Conservation (phyloP, 2,329 filamentous ascomycete species). For the Hypoxylon sp. region DNA sequence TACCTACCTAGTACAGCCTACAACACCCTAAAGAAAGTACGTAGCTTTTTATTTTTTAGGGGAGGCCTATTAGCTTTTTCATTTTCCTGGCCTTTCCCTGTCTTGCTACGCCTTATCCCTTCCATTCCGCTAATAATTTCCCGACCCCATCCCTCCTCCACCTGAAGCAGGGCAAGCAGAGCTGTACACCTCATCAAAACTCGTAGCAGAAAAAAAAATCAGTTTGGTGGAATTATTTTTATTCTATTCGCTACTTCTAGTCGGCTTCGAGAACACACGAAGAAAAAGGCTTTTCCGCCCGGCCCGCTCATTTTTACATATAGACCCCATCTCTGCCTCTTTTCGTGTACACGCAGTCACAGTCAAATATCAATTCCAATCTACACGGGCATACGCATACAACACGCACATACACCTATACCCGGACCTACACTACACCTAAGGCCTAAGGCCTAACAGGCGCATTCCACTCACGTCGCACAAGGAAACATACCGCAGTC, state of each 20-base stretch:
- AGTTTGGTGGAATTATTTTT: conserved; percentile 31
- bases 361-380: conserved; percentile 1
- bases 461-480: conserved; percentile 37
- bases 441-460: not conserved
- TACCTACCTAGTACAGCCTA: not conserved
- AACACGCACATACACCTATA: conserved; percentile 7
- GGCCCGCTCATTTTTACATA: conserved; percentile 24
- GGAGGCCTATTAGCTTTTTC: conserved; percentile 36
- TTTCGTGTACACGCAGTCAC: not conserved
- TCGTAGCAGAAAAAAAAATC: conserved; percentile 30
- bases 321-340: not conserved
- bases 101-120: conserved; percentile 47
- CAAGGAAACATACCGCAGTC: conserved; percentile 27
- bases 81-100: conserved; percentile 42
- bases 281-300: conserved; percentile 24
- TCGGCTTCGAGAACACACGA: conserved; percentile 21
- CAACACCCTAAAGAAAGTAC: conserved; percentile 15
- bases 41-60: conserved; percentile 38
- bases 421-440: not conserved
- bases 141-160: conserved; percentile 46
- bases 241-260: conserved; percentile 22
- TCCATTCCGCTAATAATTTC: conserved; percentile 49
- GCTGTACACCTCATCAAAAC: conserved; percentile 42
- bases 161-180: conserved; percentile 31
- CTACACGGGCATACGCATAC: not conserved